These are phyloP conservation scores for Passiflora organensis DNA, from an alignment of 345 rosid species.

Conservation along the genomic window DNA sequence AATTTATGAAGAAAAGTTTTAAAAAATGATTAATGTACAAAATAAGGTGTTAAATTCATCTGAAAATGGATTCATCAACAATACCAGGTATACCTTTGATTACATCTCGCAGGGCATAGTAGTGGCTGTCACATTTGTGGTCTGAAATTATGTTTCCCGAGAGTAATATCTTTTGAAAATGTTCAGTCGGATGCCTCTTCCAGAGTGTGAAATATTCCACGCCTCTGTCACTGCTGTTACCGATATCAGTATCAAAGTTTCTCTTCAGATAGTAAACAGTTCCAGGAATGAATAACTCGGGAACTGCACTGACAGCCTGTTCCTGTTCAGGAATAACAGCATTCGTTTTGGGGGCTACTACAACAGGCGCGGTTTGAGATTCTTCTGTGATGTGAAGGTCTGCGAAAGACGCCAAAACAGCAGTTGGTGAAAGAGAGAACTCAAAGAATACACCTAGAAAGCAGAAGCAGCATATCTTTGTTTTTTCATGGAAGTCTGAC, in stretches of 20 bases:
- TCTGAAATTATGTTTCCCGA: constrained; percentile 76
- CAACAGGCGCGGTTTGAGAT: constrained; percentile 10
- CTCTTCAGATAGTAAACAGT: constrained; percentile 71
- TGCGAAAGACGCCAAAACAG: constrained; percentile 15
- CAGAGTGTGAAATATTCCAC: constrained; percentile 63
- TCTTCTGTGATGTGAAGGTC: constrained; percentile 24
- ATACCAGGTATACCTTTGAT: constrained; percentile 65
- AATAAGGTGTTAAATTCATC: background rate
- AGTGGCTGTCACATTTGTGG: constrained; percentile 89
- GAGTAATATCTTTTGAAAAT: constrained; percentile 79
- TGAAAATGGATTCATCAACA: constrained; percentile 41
- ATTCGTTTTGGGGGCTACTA: constrained; percentile 19
- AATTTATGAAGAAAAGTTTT: too few species aligned
- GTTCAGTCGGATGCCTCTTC: constrained; percentile 80
- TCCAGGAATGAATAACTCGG: constrained; percentile 78
- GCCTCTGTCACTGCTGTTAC: constrained; percentile 16
- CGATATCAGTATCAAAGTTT: constrained; percentile 26
- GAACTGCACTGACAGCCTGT: constrained; percentile 12
- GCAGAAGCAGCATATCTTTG: background rate
- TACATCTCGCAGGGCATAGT: constrained; percentile 76
- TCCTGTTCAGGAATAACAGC: constrained; percentile 14
- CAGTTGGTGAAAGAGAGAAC: too few species aligned
- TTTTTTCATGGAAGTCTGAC: too few species aligned
- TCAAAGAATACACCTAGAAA: background rate
- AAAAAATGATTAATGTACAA: too few species aligned